phyloP scores from a whole-genome alignment of 73 alveolate genomes.

The Stentor coeruleus region DNA sequence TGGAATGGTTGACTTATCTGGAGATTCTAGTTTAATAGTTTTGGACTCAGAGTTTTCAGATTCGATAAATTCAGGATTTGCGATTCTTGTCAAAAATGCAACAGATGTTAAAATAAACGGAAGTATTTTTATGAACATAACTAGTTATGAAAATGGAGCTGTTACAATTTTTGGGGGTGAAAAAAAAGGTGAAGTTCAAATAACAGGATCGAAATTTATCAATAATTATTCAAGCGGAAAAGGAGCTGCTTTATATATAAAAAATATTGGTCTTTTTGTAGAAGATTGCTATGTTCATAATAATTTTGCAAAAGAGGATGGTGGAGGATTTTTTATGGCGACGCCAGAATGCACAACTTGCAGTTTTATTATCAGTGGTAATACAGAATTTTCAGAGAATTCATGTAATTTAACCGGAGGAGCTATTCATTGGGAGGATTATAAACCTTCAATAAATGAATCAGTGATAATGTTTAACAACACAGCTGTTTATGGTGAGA shows the following conservation, averaged over 20 bases:
- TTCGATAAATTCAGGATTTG: background rate
- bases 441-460: background rate
- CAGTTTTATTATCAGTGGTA: background rate
- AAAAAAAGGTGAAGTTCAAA: background rate
- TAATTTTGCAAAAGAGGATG: background rate
- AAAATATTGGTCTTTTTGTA: background rate
- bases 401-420: background rate
- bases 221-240: background rate
- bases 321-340: background rate
- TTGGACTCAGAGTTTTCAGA: background rate
- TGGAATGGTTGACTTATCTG: background rate
- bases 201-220: background rate
- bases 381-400: background rate
- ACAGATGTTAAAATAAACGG: background rate
- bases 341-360: slow-evolving; percentile 15
- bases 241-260: background rate
- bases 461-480: background rate
- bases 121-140: too few species aligned
- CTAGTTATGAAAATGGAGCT: background rate
- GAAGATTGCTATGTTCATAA: background rate
- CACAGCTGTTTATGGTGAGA: background rate
- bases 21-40: background rate
- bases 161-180: background rate
- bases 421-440: slow-evolving; percentile 12
- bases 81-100: too few species aligned